Evolutionary conservation across 1,284 basidiomycete species (phyloP).

Genomic region (Trichosporon inkin): DNA sequence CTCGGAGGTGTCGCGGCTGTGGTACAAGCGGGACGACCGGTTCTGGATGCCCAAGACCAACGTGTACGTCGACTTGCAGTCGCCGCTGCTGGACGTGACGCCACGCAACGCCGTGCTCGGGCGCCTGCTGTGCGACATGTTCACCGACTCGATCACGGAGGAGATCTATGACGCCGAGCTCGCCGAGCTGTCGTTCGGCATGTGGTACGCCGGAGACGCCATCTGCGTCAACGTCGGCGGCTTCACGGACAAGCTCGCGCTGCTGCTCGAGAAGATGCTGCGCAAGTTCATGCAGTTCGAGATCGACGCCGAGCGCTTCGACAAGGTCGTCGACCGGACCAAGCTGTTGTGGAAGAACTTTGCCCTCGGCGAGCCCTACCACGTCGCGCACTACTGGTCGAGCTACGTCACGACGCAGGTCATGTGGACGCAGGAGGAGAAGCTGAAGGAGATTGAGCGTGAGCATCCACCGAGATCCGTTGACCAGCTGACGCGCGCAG

Average conservation of each 20-base stretch:
- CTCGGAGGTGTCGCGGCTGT: conserved; percentile 67
- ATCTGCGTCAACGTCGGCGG: conserved; percentile 70
- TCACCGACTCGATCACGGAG: conserved; percentile 84
- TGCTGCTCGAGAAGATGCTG: conserved; percentile 72
- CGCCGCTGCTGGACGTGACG: conserved; percentile 47
- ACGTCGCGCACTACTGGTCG: conserved; percentile 72
- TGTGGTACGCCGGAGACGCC: conserved; percentile 65
- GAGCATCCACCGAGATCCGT: conserved; percentile 41
- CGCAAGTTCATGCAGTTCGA: conserved; percentile 66
- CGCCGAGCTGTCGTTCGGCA: conserved; percentile 77
- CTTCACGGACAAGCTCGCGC: conserved; percentile 89
- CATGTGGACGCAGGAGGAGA: conserved; percentile 77
- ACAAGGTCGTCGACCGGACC: conserved; percentile 80
- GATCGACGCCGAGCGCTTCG: conserved; percentile 69
- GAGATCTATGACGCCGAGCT: conserved; percentile 90
- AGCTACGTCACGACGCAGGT: conserved; percentile 66
- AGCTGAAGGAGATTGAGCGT: conserved; percentile 72
- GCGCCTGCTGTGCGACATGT: conserved; percentile 72
- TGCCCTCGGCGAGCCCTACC: conserved; percentile 76
- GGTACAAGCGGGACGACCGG: conserved; percentile 94
- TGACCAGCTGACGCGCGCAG: conserved; percentile 46
- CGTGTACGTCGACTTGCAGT: conserved; percentile 42
- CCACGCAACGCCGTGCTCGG: conserved; percentile 47
- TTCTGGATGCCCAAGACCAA: conserved; percentile 88
- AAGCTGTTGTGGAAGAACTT: conserved; percentile 69